A percentile compares a stretch with the other conserved stretches of the same genome.
These are phyloP conservation scores for Haematococcus sp. DNA, from an alignment of 139 green algal genomes.

Conservation along the genomic window DNA sequence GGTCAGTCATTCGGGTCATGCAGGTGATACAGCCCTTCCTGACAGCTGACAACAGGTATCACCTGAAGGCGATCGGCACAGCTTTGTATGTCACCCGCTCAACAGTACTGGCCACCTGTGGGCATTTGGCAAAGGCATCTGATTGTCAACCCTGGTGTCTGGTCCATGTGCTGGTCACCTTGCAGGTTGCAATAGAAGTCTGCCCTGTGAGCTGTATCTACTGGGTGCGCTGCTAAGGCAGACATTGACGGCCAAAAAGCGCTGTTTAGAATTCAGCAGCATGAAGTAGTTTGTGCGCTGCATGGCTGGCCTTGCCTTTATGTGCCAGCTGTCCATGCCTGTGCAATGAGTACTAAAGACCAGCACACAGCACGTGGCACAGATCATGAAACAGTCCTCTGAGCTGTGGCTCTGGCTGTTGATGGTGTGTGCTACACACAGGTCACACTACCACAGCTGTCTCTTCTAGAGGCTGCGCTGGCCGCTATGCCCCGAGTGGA, in stretches of 20 bases:
- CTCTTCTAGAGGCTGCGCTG: constrained; percentile 48
- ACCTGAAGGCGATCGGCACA: too few species aligned
- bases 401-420: too few species aligned
- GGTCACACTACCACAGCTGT: constrained; percentile 51
- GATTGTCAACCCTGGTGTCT: too few species aligned
- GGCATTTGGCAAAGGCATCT: too few species aligned
- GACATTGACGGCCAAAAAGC: not conserved
- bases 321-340: not conserved
- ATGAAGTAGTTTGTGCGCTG: not conserved
- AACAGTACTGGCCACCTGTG: too few species aligned
- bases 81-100: too few species aligned
- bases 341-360: not conserved
- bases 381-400: not conserved
- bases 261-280: not conserved
- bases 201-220: constrained; percentile 59
- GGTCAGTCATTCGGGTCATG: not conserved
- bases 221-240: constrained; percentile 31
- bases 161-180: not conserved
- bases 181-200: constrained; percentile 51
- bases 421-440: constrained; percentile 10
- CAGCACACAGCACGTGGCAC: not conserved
- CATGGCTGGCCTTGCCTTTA: not conserved
- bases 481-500: constrained; percentile 44
- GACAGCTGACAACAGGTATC: too few species aligned
- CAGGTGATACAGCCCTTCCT: too few species aligned